phyloP scores from a whole-genome alignment of 345 rosid species.

The Melastoma malabathricum region DNA sequence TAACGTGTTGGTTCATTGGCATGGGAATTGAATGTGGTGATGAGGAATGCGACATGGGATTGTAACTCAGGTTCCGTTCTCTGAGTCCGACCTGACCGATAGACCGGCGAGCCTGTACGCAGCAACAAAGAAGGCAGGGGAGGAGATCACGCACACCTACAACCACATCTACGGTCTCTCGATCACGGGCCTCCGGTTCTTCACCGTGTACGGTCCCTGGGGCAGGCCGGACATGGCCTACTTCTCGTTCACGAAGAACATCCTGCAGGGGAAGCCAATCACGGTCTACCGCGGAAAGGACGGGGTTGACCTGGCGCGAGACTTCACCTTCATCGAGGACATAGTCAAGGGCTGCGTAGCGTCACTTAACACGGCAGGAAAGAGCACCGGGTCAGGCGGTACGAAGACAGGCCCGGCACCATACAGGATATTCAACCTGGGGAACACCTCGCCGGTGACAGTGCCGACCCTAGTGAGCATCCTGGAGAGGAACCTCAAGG shows the following conservation, averaged over 20 bases:
- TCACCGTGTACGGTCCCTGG: conserved; percentile 85
- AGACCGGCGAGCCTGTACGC: conserved; percentile 80
- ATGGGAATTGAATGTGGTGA: no score
- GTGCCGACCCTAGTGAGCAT: conserved; percentile 57
- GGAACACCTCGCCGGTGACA: conserved; percentile 75
- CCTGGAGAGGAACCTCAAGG: conserved; percentile 52
- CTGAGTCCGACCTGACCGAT: conserved; percentile 57
- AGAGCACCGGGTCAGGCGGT: conserved; percentile 78
- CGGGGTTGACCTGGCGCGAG: conserved; percentile 57
- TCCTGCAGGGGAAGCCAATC: conserved; percentile 63
- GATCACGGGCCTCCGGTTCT: conserved; percentile 63
- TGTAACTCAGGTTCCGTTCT: conserved; percentile 27
- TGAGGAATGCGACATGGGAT: no score
- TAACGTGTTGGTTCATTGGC: no score
- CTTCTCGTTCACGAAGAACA: conserved; percentile 49
- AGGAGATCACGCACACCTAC: conserved; percentile 69
- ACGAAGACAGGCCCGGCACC: conserved; percentile 56
- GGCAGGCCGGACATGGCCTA: conserved; percentile 90
- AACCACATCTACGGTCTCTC: conserved; percentile 75
- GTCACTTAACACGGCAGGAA: conserved; percentile 48
- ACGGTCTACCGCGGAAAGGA: conserved; percentile 57
- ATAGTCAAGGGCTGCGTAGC: conserved; percentile 69
- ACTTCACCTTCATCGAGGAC: conserved; percentile 76
- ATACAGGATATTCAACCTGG: conserved; percentile 54
- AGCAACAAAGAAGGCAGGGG: conserved; percentile 79